Percentiles rank a stretch among this genome's conserved stretches.
Evolutionary conservation across 768 basidiomycete genomes (phyloP).

Genomic region (Mycena rebaudengoi): DNA sequence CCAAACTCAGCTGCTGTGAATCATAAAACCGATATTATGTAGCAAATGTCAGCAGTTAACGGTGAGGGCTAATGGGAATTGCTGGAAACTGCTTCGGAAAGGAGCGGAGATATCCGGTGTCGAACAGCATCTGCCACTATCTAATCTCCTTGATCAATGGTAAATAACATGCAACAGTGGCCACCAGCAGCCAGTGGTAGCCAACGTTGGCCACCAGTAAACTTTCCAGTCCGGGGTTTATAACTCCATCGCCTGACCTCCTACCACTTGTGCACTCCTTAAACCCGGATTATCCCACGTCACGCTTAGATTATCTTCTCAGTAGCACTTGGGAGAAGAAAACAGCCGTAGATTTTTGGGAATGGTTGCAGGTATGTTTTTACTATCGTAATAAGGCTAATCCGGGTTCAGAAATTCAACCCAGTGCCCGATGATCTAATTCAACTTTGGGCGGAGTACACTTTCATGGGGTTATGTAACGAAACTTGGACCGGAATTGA

Average conservation of each 20-base stretch:
- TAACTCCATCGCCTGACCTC: background rate
- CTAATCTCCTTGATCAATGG: too few relatives aligned
- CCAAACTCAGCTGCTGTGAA: too few relatives aligned
- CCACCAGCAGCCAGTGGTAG: too few relatives aligned
- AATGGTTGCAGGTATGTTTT: background rate
- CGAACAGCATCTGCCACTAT: too few relatives aligned
- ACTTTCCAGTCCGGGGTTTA: too few relatives aligned
- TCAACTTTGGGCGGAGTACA: background rate
- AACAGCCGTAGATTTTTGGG: background rate
- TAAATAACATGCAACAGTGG: too few relatives aligned
- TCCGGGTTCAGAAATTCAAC: background rate
- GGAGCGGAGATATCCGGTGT: too few relatives aligned
- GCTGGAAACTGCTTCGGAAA: too few relatives aligned
- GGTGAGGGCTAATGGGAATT: too few relatives aligned
- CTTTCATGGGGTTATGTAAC: background rate
- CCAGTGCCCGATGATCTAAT: background rate
- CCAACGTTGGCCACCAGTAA: too few relatives aligned
- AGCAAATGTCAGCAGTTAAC: too few relatives aligned
- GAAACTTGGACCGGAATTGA: background rate
- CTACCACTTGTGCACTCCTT: background rate
- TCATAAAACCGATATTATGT: too few relatives aligned
- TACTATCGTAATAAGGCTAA: background rate
- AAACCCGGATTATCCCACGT: background rate
- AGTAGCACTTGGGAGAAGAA: background rate
- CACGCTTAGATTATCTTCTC: background rate